Base-by-base conservation (phyloP, 2,329 filamentous ascomycete genomes). In the Claviceps arundinis region DNA sequence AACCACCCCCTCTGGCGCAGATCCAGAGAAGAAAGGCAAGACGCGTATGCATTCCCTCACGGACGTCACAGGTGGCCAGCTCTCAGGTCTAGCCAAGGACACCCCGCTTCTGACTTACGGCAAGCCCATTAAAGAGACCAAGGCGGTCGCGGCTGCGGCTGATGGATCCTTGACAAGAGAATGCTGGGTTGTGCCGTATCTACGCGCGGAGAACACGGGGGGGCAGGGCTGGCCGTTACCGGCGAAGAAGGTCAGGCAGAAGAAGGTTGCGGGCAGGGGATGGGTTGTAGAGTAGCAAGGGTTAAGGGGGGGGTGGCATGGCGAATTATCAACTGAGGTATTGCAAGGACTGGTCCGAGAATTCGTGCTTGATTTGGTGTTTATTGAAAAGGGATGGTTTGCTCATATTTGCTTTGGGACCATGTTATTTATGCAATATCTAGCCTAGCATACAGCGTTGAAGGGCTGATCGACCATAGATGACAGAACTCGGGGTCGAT, bases 1-100 rank as follows among this genome's bases (percentile, higher is more conserved):
- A 52, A 73, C 81, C 3, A 72, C 77, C 0, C 70, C 75, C 0
- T 66, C 74, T 0, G 70, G 79, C 4, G 69, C 75, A 0, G 69
- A 73, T 22, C 64, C 68, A 1, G 75, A 75, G 26, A 84, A 82
- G 60, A 70, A 67, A 60, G 70, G 83, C 17, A 89, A 86, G 68
- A 89, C 89, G 34, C 74, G 93, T 44, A 94, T 98, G 86, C 87
- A 91, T 63, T 80, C 91, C 3, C 75, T 98, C 19, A 91, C 89
- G 2, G 81, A 90, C 30, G 73, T 95, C 6, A 86, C 82, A 16
- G 85, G 81, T 1, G 76, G 78, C 2, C 87, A 94, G 64, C 75
- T 98, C 5, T 80, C 86, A 4, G 81, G 80, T 1, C 73, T 97
- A 51, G 87, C 89, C 5, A 85, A 89, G 64, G 87, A 87, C 0